Evolutionary conservation across 2,329 filamentous ascomycete species (phyloP).

Genomic region (Fusarium fujikuroi): DNA sequence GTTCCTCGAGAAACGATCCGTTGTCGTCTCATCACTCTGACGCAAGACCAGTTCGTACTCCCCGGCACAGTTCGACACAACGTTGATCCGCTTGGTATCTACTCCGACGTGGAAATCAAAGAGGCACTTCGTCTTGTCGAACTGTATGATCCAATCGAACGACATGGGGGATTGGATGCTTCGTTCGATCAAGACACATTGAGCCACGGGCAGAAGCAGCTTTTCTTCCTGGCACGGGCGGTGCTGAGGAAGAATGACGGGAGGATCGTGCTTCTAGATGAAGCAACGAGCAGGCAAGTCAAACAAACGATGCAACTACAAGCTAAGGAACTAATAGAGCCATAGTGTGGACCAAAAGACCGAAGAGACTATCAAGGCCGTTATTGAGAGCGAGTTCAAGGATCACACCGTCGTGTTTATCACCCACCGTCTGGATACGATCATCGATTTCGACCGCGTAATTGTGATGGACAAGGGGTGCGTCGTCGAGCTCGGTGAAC

Average conservation of each 20-base stretch:
- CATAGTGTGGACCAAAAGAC: slow-evolving; percentile 49
- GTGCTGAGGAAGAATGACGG: slow-evolving; percentile 53
- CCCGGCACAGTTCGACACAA: slow-evolving; percentile 60
- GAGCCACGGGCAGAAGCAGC: slow-evolving; percentile 61
- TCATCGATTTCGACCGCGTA: slow-evolving; percentile 50
- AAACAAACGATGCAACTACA: too few species aligned
- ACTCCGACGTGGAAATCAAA: slow-evolving; percentile 51
- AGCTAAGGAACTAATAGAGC: slow-evolving; percentile 1
- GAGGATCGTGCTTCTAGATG: slow-evolving; percentile 58
- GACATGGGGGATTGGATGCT: slow-evolving; percentile 52
- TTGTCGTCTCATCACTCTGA: slow-evolving; percentile 56
- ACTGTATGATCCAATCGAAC: slow-evolving; percentile 54
- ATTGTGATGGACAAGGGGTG: slow-evolving; percentile 44
- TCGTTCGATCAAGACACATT: slow-evolving; percentile 49
- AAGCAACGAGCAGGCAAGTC: slow-evolving; percentile 51
- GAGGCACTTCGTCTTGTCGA: slow-evolving; percentile 56
- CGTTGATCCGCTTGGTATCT: slow-evolving; percentile 53
- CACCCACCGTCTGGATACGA: slow-evolving; percentile 56
- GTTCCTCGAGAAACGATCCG: slow-evolving; percentile 57
- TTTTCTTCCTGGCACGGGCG: slow-evolving; percentile 61
- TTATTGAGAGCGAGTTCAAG: slow-evolving; percentile 48
- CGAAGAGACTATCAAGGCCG: slow-evolving; percentile 47
- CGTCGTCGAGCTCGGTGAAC: slow-evolving; percentile 43
- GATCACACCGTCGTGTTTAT: slow-evolving; percentile 63
- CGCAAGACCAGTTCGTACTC: slow-evolving; percentile 62